Percentiles rank a stretch among this genome's conserved stretches.
phyloP scores from a whole-genome alignment of 2,329 filamentous ascomycete genomes.

The Fusarium clavum region DNA sequence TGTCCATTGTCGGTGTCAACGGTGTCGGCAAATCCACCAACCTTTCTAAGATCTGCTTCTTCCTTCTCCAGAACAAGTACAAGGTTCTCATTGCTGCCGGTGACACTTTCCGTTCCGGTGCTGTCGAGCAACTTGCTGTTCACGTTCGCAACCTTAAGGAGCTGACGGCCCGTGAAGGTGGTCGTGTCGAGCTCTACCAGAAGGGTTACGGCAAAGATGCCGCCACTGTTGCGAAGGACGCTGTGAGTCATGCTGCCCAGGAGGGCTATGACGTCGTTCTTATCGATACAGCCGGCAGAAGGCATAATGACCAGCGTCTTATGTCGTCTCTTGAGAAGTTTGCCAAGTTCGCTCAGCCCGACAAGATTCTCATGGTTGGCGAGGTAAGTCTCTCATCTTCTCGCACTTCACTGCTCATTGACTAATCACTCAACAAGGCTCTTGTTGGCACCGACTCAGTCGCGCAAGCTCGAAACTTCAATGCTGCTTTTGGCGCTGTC shows the following conservation, averaged over 20 bases:
- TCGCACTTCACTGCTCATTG: too few relatives aligned
- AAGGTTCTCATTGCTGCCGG: conserved; percentile 93
- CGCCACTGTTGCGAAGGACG: conserved; percentile 93
- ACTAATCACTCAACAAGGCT: conserved; percentile 61
- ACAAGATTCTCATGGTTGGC: conserved; percentile 98
- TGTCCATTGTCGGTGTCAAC: conserved; percentile 98
- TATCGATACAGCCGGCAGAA: conserved; percentile 93
- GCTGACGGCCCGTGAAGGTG: conserved; percentile 84
- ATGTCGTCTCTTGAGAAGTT: conserved; percentile 99
- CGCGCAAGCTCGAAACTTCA: conserved; percentile 96
- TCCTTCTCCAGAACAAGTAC: conserved; percentile 96
- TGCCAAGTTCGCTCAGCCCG: conserved; percentile 92
- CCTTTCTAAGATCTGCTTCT: conserved; percentile 97
- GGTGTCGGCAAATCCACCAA: conserved; percentile 99
- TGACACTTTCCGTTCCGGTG: conserved; percentile 96
- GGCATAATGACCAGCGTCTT: conserved; percentile 94
- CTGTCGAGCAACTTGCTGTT: conserved; percentile 95
- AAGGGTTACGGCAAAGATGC: conserved; percentile 99
- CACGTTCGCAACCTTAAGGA: conserved; percentile 95
- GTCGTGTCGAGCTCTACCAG: conserved; percentile 90
- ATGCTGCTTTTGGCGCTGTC: conserved; percentile 85
- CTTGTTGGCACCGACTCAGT: conserved; percentile 96
- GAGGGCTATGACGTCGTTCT: conserved; percentile 91
- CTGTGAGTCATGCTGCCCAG: conserved; percentile 81
- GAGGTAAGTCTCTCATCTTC: conserved; percentile 54